phyloP scores from a whole-genome alignment of 768 basidiomycete species.

The Tricholoma furcatifolium region DNA sequence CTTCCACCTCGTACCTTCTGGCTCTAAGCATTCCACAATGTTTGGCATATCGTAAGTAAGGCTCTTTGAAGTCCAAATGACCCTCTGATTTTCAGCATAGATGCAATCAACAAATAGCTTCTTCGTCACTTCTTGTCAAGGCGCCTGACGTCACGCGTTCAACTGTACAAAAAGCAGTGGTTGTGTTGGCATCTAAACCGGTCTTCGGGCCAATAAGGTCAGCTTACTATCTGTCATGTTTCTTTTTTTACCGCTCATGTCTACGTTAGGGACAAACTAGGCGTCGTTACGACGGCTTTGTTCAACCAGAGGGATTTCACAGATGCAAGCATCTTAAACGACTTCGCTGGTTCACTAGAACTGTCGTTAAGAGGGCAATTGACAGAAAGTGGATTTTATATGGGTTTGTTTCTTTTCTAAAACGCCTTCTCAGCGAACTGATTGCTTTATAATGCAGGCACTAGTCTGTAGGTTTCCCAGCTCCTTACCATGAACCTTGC shows the following conservation, averaged over 20 bases:
- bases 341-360: conserved; percentile 81
- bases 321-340: conserved; percentile 84
- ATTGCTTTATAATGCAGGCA: conserved; percentile 44
- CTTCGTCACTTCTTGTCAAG: conserved; percentile 74
- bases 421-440: not conserved
- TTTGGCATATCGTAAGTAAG: conserved; percentile 90
- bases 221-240: not conserved
- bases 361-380: conserved; percentile 71
- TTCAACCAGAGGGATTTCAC: conserved; percentile 91
- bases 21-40: conserved; percentile 72
- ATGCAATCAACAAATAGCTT: conserved; percentile 92
- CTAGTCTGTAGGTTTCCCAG: conserved; percentile 53
- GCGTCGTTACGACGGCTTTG: conserved; percentile 89
- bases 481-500: not conserved
- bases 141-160: conserved; percentile 88
- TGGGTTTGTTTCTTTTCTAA: conserved; percentile 58
- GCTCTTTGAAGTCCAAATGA: not conserved
- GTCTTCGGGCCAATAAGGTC: conserved; percentile 93
- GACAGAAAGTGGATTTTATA: conserved; percentile 93
- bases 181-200: conserved; percentile 87
- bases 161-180: conserved; percentile 97
- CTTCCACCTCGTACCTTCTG: conserved; percentile 83
- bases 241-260: not conserved
- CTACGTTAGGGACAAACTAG: conserved; percentile 74
- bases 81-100: conserved; percentile 33